A percentile compares a stretch with the other conserved stretches of the same genome.
Conservation (phyloP, 805 yeast genomes). For the Candida pseudoglaebosa region DNA sequence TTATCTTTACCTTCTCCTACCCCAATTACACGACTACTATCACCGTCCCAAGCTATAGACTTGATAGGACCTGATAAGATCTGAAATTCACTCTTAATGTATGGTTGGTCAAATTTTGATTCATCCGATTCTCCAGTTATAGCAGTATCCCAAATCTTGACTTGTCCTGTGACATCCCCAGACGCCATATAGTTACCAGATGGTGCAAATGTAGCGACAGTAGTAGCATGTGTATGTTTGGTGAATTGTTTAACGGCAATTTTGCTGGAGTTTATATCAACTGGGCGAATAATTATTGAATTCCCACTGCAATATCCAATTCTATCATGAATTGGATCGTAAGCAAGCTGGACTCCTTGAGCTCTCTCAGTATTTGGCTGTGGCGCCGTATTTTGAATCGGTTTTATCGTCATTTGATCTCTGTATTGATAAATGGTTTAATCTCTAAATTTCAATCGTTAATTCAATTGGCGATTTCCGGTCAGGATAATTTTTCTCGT, state of each 20-base stretch:
- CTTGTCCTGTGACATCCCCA: slow-evolving; percentile 88
- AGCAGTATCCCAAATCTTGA: slow-evolving; percentile 76
- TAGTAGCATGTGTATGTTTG: slow-evolving; percentile 66
- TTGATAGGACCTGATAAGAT: slow-evolving; percentile 77
- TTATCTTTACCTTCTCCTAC: slow-evolving; percentile 93
- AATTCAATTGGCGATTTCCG: slow-evolving; percentile 1
- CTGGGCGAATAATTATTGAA: slow-evolving; percentile 67
- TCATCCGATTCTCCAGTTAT: slow-evolving; percentile 23
- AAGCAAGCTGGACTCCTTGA: slow-evolving; percentile 66
- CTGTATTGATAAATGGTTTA: no score
- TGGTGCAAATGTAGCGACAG: slow-evolving; percentile 85
- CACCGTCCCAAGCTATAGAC: slow-evolving; percentile 90
- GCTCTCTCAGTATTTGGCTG: slow-evolving; percentile 77
- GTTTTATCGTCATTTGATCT: slow-evolving; percentile 33
- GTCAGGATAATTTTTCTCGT: background rate
- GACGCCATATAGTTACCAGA: slow-evolving; percentile 88
- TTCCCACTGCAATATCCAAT: slow-evolving; percentile 82
- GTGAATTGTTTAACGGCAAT: slow-evolving; percentile 58
- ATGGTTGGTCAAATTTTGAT: slow-evolving; percentile 45
- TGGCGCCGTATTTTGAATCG: slow-evolving; percentile 53
- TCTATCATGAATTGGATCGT: slow-evolving; percentile 63
- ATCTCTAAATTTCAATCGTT: no score
- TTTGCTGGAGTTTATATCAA: slow-evolving; percentile 43
- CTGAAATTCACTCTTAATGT: slow-evolving; percentile 74
- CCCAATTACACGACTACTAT: slow-evolving; percentile 78